Evolutionary conservation across 2,329 filamentous ascomycete species (phyloP).

Genomic region (Amphichorda felina): DNA sequence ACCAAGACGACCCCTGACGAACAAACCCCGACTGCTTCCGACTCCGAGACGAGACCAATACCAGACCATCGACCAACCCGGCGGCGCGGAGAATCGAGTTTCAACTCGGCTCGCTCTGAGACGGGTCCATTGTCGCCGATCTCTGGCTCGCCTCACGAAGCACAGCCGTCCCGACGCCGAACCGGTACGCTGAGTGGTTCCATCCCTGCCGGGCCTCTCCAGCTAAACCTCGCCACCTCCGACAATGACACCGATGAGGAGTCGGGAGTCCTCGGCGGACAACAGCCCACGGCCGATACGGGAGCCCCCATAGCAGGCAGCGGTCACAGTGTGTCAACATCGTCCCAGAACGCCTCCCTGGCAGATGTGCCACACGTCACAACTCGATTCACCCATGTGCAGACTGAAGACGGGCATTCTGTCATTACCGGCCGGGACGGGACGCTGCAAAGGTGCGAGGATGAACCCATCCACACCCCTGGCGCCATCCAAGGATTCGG

Average conservation of each 20-base stretch:
- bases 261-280: constrained; percentile 7
- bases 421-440: constrained; percentile 72
- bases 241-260: constrained; percentile 20
- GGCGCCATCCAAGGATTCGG: constrained; percentile 76
- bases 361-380: constrained; percentile 43
- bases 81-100: constrained; percentile 15
- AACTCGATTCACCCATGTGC: constrained; percentile 65
- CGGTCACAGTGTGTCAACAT: constrained; percentile 7
- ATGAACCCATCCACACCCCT: constrained; percentile 82
- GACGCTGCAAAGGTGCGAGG: constrained; percentile 69
- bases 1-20: constrained; percentile 26
- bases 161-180: background rate
- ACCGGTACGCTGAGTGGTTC: too few relatives aligned
- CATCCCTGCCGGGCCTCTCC: constrained; percentile 20
- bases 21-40: constrained; percentile 20
- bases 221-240: constrained; percentile 17
- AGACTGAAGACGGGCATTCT: constrained; percentile 67
- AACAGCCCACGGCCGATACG: background rate
- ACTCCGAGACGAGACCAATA: constrained; percentile 18
- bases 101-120: constrained; percentile 14
- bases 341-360: constrained; percentile 8
- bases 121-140: constrained; percentile 11
- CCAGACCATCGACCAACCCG: constrained; percentile 15
- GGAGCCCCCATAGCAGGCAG: constrained; percentile 4
- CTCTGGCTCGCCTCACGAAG: constrained; percentile 8